Percentiles rank a stretch among this genome's conserved stretches.
phyloP scores from a whole-genome alignment of 345 rosid genomes.

The Populus nigra region DNA sequence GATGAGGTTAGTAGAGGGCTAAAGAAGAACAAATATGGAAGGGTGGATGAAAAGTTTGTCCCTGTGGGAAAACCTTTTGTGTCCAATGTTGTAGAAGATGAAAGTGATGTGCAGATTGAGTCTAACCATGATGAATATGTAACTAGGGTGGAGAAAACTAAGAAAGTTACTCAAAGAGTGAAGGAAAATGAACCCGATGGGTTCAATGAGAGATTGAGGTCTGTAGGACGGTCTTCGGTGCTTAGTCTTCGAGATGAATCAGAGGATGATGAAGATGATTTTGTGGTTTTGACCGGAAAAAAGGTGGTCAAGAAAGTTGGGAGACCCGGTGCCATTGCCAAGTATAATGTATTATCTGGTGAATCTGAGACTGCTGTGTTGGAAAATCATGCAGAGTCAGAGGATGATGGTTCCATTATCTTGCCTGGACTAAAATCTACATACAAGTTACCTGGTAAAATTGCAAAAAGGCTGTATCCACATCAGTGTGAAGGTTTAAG shows the following conservation, averaged over 20 bases:
- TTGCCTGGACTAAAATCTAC: conserved; percentile 49
- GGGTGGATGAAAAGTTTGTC: conserved; percentile 19
- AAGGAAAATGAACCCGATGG: conserved; percentile 34
- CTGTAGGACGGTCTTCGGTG: conserved; percentile 39
- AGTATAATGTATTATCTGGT: conserved; percentile 29
- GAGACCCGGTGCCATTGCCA: conserved; percentile 22
- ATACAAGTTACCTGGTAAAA: conserved; percentile 50
- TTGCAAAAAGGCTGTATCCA: conserved; percentile 67
- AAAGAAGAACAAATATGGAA: conserved; percentile 16
- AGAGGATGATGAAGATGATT: conserved; percentile 30
- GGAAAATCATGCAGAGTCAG: conserved; percentile 40
- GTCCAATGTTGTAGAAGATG: conserved; percentile 33
- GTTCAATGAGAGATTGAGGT: conserved; percentile 36
- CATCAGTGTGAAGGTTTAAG: conserved; percentile 88
- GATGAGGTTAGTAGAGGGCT: conserved; percentile 17
- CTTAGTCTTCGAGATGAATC: conserved; percentile 38
- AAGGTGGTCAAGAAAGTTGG: conserved; percentile 25
- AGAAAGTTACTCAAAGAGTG: conserved; percentile 21
- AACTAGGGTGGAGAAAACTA: conserved; percentile 24
- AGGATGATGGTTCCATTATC: conserved; percentile 48
- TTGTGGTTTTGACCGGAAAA: conserved; percentile 40
- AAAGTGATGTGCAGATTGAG: conserved; percentile 10
- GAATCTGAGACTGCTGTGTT: conserved; percentile 21
- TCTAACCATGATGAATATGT: conserved; percentile 10
- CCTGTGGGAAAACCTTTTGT: conserved; percentile 25